Conservation (phyloP, 2,329 filamentous ascomycete genomes). For the Cryphonectria nitschkei region DNA sequence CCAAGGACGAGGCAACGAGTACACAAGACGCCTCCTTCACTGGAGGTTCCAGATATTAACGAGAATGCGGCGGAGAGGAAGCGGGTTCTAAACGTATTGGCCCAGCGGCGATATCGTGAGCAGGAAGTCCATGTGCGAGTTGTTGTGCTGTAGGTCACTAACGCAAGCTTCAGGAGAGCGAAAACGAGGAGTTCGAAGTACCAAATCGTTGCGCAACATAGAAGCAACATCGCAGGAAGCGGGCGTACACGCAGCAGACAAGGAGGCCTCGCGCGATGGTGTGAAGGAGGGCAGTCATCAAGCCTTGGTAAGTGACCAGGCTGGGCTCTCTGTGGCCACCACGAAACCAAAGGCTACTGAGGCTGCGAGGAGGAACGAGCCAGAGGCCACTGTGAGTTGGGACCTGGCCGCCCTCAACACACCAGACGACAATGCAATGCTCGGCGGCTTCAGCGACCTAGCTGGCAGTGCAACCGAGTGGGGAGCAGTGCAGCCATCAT, state of each 20-base stretch:
- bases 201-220: neutral
- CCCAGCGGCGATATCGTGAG: slow-evolving; percentile 57
- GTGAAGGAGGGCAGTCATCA: too few species aligned
- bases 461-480: neutral
- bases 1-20: slow-evolving; percentile 42
- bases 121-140: neutral
- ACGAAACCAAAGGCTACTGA: neutral
- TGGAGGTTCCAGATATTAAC: slow-evolving; percentile 52
- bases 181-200: slow-evolving; percentile 31
- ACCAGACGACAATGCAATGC: neutral
- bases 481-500: neutral
- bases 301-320: neutral
- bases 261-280: too few species aligned
- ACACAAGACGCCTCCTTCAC: slow-evolving; percentile 44
- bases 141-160: slow-evolving; percentile 24
- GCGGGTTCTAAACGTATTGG: slow-evolving; percentile 56
- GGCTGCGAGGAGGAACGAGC: neutral
- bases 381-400: neutral
- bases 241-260: neutral
- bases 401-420: neutral
- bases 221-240: neutral
- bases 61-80: slow-evolving; percentile 58
- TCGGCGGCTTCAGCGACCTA: neutral
- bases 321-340: neutral
- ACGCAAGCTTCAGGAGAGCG: slow-evolving; percentile 34